Percentiles rank a stretch among this genome's conserved stretches.
phyloP scores from a whole-genome alignment of 495 filamentous ascomycete species.

The Talaromyces wortmannii region DNA sequence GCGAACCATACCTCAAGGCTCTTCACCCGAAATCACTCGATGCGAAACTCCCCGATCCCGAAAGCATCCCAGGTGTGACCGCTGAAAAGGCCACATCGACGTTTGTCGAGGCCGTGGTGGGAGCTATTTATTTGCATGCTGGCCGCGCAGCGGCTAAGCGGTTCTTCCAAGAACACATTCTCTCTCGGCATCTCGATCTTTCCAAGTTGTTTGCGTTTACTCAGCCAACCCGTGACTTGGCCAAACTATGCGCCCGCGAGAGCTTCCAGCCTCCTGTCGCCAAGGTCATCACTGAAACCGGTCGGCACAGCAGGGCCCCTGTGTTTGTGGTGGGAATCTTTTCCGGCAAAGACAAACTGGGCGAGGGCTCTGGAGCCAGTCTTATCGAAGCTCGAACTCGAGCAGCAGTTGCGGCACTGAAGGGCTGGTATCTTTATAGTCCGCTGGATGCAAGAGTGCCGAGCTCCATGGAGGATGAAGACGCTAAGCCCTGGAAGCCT shows the following conservation, averaged over 20 bases:
- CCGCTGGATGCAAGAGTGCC: constrained; percentile 67
- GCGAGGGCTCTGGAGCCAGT: constrained; percentile 72
- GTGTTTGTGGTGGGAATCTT: constrained; percentile 96
- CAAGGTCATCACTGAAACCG: constrained; percentile 80
- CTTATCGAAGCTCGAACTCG: constrained; percentile 68
- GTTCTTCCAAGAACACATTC: constrained; percentile 77
- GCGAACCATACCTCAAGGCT: constrained; percentile 42
- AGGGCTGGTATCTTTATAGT: constrained; percentile 93
- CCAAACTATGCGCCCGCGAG: constrained; percentile 74
- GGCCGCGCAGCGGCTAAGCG: constrained; percentile 61
- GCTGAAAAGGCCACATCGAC: constrained; percentile 47
- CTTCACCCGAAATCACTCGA: constrained; percentile 6
- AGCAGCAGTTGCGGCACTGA: constrained; percentile 77
- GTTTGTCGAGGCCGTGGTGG: constrained; percentile 75
- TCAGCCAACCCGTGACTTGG: constrained; percentile 73
- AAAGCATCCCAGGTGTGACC: constrained; percentile 26
- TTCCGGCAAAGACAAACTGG: constrained; percentile 79
- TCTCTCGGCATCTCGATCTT: constrained; percentile 72
- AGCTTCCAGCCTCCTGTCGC: constrained; percentile 85
- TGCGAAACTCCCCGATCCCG: constrained; percentile 5
- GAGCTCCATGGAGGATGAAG: constrained; percentile 67
- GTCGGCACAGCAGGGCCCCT: constrained; percentile 69
- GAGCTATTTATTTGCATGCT: constrained; percentile 75
- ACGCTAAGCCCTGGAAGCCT: constrained; percentile 67
- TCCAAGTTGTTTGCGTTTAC: constrained; percentile 73